These are phyloP conservation scores for Termitomyces sp. DNA, from an alignment of 768 basidiomycete species.

Conservation along the genomic window DNA sequence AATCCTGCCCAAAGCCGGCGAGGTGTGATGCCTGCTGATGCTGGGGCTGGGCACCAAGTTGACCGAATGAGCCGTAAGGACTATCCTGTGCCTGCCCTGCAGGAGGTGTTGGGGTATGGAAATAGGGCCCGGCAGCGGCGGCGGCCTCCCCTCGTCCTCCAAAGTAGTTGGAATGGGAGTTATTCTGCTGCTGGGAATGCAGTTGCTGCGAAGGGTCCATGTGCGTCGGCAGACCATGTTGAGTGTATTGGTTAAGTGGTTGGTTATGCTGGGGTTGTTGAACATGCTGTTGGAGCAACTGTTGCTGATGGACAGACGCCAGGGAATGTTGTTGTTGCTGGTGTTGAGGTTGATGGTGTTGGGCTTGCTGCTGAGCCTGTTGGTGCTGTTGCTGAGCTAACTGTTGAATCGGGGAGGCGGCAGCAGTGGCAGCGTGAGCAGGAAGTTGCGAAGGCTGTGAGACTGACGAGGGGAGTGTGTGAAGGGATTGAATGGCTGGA, in stretches of 20 bases:
- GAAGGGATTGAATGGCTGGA: constrained; percentile 15
- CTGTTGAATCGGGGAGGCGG: constrained; percentile 35
- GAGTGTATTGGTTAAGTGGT: constrained; percentile 50
- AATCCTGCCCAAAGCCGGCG: constrained; percentile 58
- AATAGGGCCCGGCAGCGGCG: constrained; percentile 45
- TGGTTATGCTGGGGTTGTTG: constrained; percentile 20
- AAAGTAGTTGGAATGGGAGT: constrained; percentile 57
- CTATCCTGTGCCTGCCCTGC: constrained; percentile 56
- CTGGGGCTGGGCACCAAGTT: constrained; percentile 47
- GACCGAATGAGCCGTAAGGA: constrained; percentile 64
- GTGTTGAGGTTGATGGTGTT: constrained; percentile 34
- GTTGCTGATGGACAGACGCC: not conserved
- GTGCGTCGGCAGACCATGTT: constrained; percentile 61
- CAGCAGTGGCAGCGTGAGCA: constrained; percentile 15
- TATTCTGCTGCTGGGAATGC: constrained; percentile 36
- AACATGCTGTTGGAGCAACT: constrained; percentile 3
- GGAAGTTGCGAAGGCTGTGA: constrained; percentile 28
- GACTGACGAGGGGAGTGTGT: constrained; percentile 19
- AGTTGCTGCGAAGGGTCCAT: constrained; percentile 53
- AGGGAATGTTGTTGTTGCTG: constrained; percentile 15
- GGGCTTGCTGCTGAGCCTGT: constrained; percentile 24
- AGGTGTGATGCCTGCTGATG: constrained; percentile 57
- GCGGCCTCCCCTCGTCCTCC: constrained; percentile 51
- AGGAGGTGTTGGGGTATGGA: constrained; percentile 76
- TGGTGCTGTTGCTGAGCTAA: constrained; percentile 35